phyloP scores from a whole-genome alignment of 2,329 filamentous ascomycete genomes.

The Xylaria sp. region DNA sequence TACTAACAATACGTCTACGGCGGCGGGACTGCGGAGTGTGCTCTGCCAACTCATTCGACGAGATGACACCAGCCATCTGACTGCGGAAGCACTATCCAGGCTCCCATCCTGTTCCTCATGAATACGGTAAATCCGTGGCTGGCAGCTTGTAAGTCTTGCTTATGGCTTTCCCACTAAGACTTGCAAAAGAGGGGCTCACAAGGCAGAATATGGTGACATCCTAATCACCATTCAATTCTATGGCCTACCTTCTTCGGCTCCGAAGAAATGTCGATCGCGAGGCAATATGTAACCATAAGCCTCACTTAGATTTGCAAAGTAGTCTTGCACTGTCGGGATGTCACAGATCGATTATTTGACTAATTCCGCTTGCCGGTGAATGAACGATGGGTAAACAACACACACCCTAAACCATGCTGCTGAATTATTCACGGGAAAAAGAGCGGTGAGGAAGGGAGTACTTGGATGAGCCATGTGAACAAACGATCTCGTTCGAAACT shows the following conservation, averaged over 20 bases:
- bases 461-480: conserved; percentile 10
- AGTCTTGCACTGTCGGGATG: neutral
- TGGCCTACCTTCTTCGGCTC: conserved; percentile 4
- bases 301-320: neutral
- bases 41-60: neutral
- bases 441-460: conserved; percentile 28
- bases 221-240: neutral
- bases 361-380: neutral
- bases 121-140: conserved; percentile 1
- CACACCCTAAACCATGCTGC: neutral
- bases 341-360: neutral
- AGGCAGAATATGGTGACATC: neutral
- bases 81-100: neutral
- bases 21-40: conserved; percentile 20
- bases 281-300: conserved; percentile 3
- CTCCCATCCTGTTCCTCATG: neutral
- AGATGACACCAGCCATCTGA: conserved; percentile 11
- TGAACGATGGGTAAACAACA: neutral
- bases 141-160: conserved; percentile 7
- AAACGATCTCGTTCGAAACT: conserved; percentile 12
- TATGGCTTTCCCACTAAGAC: conserved; percentile 35
- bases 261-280: conserved; percentile 8
- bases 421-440: conserved; percentile 3
- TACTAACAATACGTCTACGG: conserved; percentile 8
- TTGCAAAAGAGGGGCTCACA: conserved; percentile 32